Evolutionary conservation across 495 filamentous ascomycete species (phyloP), one percentile per base, ranked within the genome.

Genomic region (Daldinia bambusicola): DNA sequence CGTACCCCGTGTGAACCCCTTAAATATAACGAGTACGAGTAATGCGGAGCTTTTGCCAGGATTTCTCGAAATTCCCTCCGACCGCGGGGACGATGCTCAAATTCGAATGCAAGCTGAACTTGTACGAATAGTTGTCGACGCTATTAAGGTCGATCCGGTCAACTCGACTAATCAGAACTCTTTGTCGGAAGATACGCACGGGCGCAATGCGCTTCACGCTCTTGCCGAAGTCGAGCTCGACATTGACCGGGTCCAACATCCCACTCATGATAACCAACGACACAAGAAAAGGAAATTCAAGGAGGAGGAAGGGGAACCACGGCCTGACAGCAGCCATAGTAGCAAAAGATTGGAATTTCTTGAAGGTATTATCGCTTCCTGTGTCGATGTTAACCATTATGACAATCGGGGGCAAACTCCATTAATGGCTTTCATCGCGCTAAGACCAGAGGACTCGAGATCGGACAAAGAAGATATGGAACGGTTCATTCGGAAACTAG

Each of bases 131-230:
- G 80, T 77, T n/a, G 6, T 56, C 16, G 63, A 67, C 22, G 75
- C 70, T 5, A 26, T 74, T 1, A 71, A 62, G 16, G 67, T 75
- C 14, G 73, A 75, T 9, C 22, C 22, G 13, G 18, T 77, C 31
- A 72, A 77, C 7, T 69, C 71, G 3, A 75, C 81, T 1, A 72
- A 72, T 18, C 74, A 59, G 8, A 67, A 77, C 37, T 74, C 81
- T 0, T 61, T 32, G 1, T 38, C 76, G 8, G 81, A 84, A 63
- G 83, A 85, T 66, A 9, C 72, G 0, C 77, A 74, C 5, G 82
- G 84, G 16, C 80, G 82, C 5, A 85, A 86, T 70, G 84, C 81
- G 22, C 72, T 86, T 14, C 83, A 86, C 59, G 83, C 82, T 60
- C 78, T 86, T 32, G 84, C 84, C 26, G 82, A 84, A 67, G 83